Evolutionary conservation across 2,329 filamentous ascomycete genomes (phyloP), one percentile per base, ranked within the genome.

Genomic region (Cladorrhinum sp.): DNA sequence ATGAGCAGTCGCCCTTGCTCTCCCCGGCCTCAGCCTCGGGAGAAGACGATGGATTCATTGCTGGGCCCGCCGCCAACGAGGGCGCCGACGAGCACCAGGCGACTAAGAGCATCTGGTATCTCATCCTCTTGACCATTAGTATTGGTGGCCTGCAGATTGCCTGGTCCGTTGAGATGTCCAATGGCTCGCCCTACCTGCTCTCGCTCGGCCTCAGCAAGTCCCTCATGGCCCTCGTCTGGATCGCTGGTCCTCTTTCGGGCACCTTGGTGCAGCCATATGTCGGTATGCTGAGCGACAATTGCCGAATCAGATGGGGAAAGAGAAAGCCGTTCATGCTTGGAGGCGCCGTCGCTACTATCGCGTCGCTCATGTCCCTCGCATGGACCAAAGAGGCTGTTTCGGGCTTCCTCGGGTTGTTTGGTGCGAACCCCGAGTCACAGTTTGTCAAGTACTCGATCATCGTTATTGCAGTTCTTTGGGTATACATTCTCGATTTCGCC

Each of bases 111-210:
- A 79, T 87, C 50, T 92, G 88, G 86, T 96, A 96, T 74, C 80
- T 98, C 68, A 84, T 96, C 66, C 78, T 96, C 64, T 78, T 98
- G 74, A 96, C 93, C 6, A 80, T 97, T 63, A 87, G 90, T 71
- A 90, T 96, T 67, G 91, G 91, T 62, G 93, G 91, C 23, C 79
- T 98, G 64, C 93, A 98, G 76, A 90, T 98, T 67, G 92, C 93
- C 25, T 98, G 93, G 93, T 93, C 93, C 1, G 92, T 96, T 48
- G 93, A 98, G 75, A 81, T 96, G 48, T 96, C 92, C 57, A 93
- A 96, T 78, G 93, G 93, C 68, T 96, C 93, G 57, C 90, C 91
- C 5, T 95, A 90, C 70, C 78, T 95, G 45, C 78, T 93, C 45
- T 92, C 90, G 1, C 83, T 95, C 27, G 91, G 91, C 10, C 81